A percentile compares a stretch with the other conserved stretches of the same genome.
These are phyloP conservation scores for thale cress (Arabidopsis thaliana) DNA, from an alignment of 345 rosid species.

Conservation along the genomic window TAIR10.1 NC_003074.8:21487501-21488000, in stretches of 20 bases:
- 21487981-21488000: conserved; percentile 39
- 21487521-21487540: conserved; percentile 39
- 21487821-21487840: background rate
- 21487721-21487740: conserved; percentile 13
- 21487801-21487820: background rate
- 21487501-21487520: conserved; percentile 42
- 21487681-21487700: background rate
- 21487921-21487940: background rate
- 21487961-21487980: conserved; percentile 48
- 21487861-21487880: background rate
- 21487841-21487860: background rate
- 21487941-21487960: background rate
- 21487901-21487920: conserved; percentile 17
- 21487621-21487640: background rate
- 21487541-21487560: conserved; percentile 33
- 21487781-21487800: background rate
- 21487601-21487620: background rate
- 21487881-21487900: background rate
- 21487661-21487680: conserved; percentile 17
- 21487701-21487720: background rate
- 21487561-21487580: conserved; percentile 4
- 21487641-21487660: background rate
- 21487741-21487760: conserved; percentile 29
- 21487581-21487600: conserved; percentile 30
- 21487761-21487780: background rate